A percentile compares a stretch with the other conserved stretches of the same genome.
These are phyloP conservation scores for Aspergillus panamensis DNA, from an alignment of 495 filamentous ascomycete genomes.

Conservation along the genomic window DNA sequence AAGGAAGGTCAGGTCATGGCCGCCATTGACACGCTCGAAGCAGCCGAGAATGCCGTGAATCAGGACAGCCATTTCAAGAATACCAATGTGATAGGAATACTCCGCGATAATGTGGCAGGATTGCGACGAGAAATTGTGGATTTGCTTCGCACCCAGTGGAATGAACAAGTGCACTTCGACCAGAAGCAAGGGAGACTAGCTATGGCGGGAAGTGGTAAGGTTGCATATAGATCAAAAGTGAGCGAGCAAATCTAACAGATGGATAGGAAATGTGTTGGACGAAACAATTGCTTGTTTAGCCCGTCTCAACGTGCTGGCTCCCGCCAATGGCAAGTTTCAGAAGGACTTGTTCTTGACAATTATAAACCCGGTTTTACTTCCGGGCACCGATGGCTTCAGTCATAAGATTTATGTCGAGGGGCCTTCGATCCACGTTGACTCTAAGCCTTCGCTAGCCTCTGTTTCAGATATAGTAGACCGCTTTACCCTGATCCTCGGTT, in stretches of 20 bases:
- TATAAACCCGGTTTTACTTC: conserved; percentile 35
- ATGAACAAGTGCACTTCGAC: conserved; percentile 54
- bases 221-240: background rate
- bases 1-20: conserved; percentile 46
- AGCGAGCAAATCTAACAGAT: conserved; percentile 4
- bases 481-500: conserved; percentile 58
- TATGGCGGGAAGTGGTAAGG: conserved; percentile 37
- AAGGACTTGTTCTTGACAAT: conserved; percentile 31
- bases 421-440: conserved; percentile 31
- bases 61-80: conserved; percentile 34
- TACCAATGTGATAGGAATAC: conserved; percentile 39
- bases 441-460: conserved; percentile 25
- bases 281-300: conserved; percentile 35
- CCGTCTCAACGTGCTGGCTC: conserved; percentile 32
- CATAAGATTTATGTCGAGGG: conserved; percentile 29
- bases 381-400: conserved; percentile 26
- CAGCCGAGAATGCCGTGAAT: conserved; percentile 44
- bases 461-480: conserved; percentile 40
- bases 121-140: conserved; percentile 35
- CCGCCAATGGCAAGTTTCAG: conserved; percentile 35
- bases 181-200: conserved; percentile 42
- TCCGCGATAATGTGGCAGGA: conserved; percentile 30
- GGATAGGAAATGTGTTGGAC: conserved; percentile 27
- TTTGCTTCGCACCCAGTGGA: conserved; percentile 40
- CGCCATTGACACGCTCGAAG: conserved; percentile 56